These are phyloP conservation scores for Symbiodinium pilosum DNA, from an alignment of 73 alveolate species.

Conservation along the genomic window DNA sequence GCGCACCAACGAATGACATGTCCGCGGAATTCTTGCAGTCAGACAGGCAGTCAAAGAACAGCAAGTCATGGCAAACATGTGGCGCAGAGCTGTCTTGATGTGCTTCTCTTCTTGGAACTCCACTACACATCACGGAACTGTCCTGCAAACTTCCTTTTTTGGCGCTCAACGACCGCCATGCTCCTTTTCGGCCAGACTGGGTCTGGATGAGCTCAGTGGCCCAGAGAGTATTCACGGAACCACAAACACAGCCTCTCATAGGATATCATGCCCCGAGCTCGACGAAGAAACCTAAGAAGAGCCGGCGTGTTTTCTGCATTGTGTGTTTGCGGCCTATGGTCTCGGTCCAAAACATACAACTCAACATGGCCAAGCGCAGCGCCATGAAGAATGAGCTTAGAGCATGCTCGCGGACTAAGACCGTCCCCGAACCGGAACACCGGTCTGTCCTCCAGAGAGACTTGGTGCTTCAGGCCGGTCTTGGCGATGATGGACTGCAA, in stretches of 20 bases:
- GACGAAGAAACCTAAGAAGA: neutral
- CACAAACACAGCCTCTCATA: neutral
- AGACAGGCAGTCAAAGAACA: too few species aligned
- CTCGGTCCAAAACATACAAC: neutral
- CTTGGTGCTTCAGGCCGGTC: neutral
- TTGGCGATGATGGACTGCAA: neutral
- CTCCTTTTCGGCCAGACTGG: neutral
- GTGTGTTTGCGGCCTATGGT: neutral
- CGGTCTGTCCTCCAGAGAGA: neutral
- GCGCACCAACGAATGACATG: too few species aligned
- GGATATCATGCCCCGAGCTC: neutral
- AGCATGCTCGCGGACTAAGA: neutral
- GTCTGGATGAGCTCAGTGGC: neutral
- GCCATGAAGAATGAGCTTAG: neutral
- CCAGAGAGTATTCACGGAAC: neutral
- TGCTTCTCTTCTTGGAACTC: too few species aligned
- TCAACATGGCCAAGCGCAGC: neutral
- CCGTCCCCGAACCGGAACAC: neutral
- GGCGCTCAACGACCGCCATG: neutral
- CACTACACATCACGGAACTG: too few species aligned
- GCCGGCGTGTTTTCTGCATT: neutral
- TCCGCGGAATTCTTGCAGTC: too few species aligned
- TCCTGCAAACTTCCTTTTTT: neutral
- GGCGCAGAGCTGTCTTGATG: too few species aligned
- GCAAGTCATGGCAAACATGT: too few species aligned